Evolutionary conservation across 805 yeast species (phyloP).

Genomic region (Barnettozyma sucrosica): DNA sequence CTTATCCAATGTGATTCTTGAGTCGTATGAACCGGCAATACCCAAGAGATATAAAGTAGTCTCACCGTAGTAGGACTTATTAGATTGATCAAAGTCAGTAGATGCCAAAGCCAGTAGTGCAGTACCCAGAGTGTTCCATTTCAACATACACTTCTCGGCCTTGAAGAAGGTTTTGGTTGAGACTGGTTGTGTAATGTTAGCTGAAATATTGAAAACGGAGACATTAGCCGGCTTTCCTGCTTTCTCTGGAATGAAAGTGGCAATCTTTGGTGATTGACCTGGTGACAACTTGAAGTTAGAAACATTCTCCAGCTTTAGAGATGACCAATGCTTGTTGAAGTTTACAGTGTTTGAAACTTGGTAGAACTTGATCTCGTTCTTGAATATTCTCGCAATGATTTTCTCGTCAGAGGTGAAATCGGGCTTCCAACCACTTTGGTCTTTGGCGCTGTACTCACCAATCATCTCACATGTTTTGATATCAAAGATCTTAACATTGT

Average conservation of each 20-base stretch:
- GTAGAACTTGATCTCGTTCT: constrained; percentile 63
- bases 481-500: constrained; percentile 77
- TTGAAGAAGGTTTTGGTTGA: constrained; percentile 87
- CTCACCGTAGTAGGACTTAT: constrained; percentile 95
- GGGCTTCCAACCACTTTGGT: constrained; percentile 89
- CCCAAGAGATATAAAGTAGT: constrained; percentile 86
- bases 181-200: constrained; percentile 55
- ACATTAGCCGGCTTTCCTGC: constrained; percentile 87
- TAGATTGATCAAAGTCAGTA: constrained; percentile 91
- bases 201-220: constrained; percentile 69
- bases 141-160: constrained; percentile 88
- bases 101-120: constrained; percentile 89
- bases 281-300: constrained; percentile 70
- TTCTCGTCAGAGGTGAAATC: constrained; percentile 82
- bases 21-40: constrained; percentile 87
- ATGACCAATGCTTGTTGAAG: constrained; percentile 50
- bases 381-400: constrained; percentile 54
- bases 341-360: constrained; percentile 41
- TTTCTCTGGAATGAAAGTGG: constrained; percentile 84
- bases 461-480: constrained; percentile 43
- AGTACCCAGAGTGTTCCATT: constrained; percentile 94
- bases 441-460: constrained; percentile 66
- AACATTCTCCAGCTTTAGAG: constrained; percentile 48
- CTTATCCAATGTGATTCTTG: constrained; percentile 77
- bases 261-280: constrained; percentile 84